Base-by-base conservation (phyloP, 805 yeast genomes). In the Metschnikowia henanensis region DNA sequence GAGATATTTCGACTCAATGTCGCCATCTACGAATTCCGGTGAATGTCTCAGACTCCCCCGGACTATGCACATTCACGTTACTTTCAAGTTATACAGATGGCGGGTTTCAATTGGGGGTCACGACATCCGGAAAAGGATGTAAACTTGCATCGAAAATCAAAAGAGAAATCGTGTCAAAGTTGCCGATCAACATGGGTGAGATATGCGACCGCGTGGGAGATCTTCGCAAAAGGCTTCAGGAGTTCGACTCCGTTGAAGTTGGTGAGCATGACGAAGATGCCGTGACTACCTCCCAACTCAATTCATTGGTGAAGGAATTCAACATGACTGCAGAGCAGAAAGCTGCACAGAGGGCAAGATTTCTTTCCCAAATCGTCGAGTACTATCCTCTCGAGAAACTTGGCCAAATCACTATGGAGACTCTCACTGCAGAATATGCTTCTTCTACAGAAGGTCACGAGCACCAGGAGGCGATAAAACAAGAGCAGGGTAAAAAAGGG, bases 51-150 rank as follows among this genome's bases (percentile, higher is more conserved):
- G 96, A 88, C 51, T 76, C 80, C 13, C 81, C 90, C 0, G 81
- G 81, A 25, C 70, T 75, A 20, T 86, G 94, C 42, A 80, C 91
- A 0, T 91, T 91, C 60, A 79, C 92, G 0, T 62, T 89, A 41
- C 68, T 89, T 18, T 85, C 97, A 0, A 80, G 91, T 0, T 79
- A 77, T 57, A 66, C 71, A 2, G 81, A 83, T 44, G 94, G 95
- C 6, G 80, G 77, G 39, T 80, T 91, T 63, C 92, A 87, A 61
- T 53, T 91, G 40, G 95, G 96, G 0, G 79, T 91, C 8, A 81
- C 92, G 3, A 91, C 97, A 0, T 78, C 83, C 20, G 95, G 96
- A 0, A 86, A 86, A 64, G 97, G 97, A 4, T 91, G 97, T 66
- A 79, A 88, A 39, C 68, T 91, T 39, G 95, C 96, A 1, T 78